Conservation (phyloP, 2,329 filamentous ascomycete genomes). For the Neonectria neomacrospora region DNA sequence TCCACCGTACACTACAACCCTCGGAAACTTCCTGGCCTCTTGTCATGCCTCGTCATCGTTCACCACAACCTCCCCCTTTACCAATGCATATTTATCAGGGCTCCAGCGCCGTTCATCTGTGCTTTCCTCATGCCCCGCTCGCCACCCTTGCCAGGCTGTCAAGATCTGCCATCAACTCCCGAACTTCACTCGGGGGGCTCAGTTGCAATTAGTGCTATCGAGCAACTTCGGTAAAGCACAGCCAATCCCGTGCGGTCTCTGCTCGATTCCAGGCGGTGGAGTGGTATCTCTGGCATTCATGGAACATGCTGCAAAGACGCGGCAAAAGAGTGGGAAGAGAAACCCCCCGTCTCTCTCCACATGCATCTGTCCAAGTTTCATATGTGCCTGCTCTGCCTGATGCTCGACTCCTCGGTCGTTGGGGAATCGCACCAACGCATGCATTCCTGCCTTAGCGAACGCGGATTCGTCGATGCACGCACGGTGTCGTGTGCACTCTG, state of each 20-base stretch:
- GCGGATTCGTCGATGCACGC: background rate
- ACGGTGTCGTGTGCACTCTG: slow-evolving; percentile 7
- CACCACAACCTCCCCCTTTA: slow-evolving; percentile 21
- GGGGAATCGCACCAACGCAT: slow-evolving; percentile 9
- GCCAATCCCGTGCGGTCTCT: slow-evolving; percentile 5
- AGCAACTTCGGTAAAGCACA: background rate
- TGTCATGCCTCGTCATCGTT: slow-evolving; percentile 2
- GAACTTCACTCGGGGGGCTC: background rate
- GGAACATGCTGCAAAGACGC: background rate
- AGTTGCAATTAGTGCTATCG: background rate
- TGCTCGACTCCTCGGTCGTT: background rate
- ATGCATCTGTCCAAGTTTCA: slow-evolving; percentile 37
- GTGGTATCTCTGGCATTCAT: too few relatives aligned
- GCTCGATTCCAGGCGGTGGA: slow-evolving; percentile 13
- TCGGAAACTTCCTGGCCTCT: background rate
- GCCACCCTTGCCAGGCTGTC: background rate
- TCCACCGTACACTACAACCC: background rate
- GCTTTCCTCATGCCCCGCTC: background rate
- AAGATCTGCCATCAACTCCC: background rate
- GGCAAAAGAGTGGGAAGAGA: background rate
- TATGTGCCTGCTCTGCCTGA: background rate
- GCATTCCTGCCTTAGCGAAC: slow-evolving; percentile 18
- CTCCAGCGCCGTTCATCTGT: slow-evolving; percentile 16
- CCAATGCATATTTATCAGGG: background rate
- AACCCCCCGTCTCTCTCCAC: slow-evolving; percentile 30